Evolutionary conservation across 345 rosid species (phyloP).

Genomic region (Salix dunnii): DNA sequence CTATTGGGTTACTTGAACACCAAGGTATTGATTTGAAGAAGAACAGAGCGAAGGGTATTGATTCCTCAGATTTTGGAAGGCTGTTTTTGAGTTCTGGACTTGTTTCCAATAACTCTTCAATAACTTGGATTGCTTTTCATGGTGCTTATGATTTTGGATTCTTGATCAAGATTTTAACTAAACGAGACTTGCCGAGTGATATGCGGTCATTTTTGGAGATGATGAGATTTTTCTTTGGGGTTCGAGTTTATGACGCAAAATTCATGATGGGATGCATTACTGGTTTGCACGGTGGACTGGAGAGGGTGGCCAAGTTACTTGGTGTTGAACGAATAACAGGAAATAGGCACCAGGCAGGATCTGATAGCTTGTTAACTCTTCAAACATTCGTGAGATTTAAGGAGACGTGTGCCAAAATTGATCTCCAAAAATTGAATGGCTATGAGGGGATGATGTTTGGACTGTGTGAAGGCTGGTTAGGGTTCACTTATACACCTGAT

Average conservation of each 20-base stretch:
- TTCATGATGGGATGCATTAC: neutral
- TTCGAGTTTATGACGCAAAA: slow-evolving; percentile 1
- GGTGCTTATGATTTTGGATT: slow-evolving; percentile 2
- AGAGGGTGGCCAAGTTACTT: neutral
- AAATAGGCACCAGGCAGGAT: neutral
- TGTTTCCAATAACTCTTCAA: neutral
- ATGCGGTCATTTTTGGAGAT: neutral
- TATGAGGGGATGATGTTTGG: neutral
- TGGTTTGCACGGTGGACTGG: neutral
- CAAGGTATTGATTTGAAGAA: slow-evolving; percentile 8
- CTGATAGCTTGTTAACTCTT: neutral
- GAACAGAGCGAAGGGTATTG: neutral
- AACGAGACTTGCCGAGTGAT: neutral
- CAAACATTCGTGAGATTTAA: neutral
- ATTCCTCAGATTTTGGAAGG: neutral
- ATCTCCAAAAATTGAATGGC: neutral
- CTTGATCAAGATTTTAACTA: neutral
- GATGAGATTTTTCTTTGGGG: neutral
- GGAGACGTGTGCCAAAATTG: neutral
- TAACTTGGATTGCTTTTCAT: neutral
- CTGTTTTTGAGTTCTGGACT: neutral
- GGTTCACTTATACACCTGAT: no score
- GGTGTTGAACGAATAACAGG: neutral
- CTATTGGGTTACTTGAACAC: neutral
- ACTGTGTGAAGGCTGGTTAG: neutral